Evolutionary conservation across 2,329 filamentous ascomycete genomes (phyloP).

Genomic region (Colletotrichum destructivum): DNA sequence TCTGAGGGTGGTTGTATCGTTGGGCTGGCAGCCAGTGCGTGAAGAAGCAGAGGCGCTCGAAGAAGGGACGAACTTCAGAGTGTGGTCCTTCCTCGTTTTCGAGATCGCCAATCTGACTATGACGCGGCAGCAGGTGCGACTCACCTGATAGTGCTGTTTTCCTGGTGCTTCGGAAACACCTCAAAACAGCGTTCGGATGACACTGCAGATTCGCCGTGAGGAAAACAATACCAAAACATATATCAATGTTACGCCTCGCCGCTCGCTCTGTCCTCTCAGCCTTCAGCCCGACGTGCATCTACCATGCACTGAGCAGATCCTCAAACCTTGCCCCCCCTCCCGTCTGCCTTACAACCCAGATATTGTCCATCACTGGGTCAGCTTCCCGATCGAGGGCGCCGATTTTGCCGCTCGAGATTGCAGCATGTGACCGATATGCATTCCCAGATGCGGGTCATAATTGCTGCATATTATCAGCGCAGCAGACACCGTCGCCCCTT

Average conservation of each 20-base stretch:
- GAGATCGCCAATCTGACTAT: background rate
- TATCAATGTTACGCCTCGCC: background rate
- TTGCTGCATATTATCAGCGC: background rate
- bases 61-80: no score
- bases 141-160: background rate
- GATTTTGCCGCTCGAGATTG: slow-evolving; percentile 7
- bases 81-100: background rate
- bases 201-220: background rate
- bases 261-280: background rate
- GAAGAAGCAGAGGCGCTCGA: no score
- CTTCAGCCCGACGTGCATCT: background rate
- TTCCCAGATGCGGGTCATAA: slow-evolving; percentile 8
- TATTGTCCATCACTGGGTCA: slow-evolving; percentile 28
- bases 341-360: slow-evolving; percentile 13
- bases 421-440: slow-evolving; percentile 8
- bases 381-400: slow-evolving; percentile 30
- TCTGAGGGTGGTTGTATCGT: no score
- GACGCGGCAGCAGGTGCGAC: background rate
- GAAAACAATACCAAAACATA: background rate
- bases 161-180: background rate
- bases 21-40: background rate
- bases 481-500: slow-evolving; percentile 6
- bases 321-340: slow-evolving; percentile 14
- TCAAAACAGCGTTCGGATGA: background rate
- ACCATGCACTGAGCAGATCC: slow-evolving; percentile 29